Evolutionary conservation across 2,329 filamentous ascomycete genomes (phyloP).

Genomic region (Trichoderma sp.): DNA sequence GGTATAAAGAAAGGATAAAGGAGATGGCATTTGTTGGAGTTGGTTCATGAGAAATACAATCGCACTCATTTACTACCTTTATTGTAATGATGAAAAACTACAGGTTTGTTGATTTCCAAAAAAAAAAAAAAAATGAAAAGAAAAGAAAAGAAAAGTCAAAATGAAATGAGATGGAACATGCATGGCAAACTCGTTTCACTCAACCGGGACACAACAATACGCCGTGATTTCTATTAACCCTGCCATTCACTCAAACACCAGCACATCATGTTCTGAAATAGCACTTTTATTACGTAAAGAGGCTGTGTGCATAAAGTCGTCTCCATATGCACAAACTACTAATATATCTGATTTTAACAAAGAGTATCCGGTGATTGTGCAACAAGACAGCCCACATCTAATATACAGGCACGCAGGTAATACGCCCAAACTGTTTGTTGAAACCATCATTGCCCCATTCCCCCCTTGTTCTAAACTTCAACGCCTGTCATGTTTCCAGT

Average conservation of each 20-base stretch:
- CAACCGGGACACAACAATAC: neutral
- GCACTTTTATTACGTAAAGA: neutral
- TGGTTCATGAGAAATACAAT: neutral
- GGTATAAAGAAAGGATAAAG: neutral
- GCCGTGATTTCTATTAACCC: neutral
- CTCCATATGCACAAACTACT: neutral
- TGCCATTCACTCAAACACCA: too few species aligned
- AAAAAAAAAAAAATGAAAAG: too few species aligned
- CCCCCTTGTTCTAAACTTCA: slow-evolving; percentile 11
- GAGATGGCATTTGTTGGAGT: neutral
- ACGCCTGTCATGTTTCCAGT: slow-evolving; percentile 13
- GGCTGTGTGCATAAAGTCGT: neutral
- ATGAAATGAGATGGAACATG: neutral
- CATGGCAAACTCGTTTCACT: neutral
- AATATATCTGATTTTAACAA: neutral
- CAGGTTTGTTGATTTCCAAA: too few species aligned
- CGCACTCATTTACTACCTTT: neutral
- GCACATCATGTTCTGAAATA: too few species aligned
- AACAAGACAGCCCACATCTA: slow-evolving; percentile 5
- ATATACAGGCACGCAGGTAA: slow-evolving; percentile 18
- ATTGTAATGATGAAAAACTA: neutral
- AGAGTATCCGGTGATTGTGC: neutral
- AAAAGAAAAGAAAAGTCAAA: neutral
- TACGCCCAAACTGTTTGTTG: neutral
- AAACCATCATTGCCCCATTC: neutral